phyloP scores from a whole-genome alignment of 2,329 filamentous ascomycete genomes.

The Teratosphaeria pseudoeucalypti region DNA sequence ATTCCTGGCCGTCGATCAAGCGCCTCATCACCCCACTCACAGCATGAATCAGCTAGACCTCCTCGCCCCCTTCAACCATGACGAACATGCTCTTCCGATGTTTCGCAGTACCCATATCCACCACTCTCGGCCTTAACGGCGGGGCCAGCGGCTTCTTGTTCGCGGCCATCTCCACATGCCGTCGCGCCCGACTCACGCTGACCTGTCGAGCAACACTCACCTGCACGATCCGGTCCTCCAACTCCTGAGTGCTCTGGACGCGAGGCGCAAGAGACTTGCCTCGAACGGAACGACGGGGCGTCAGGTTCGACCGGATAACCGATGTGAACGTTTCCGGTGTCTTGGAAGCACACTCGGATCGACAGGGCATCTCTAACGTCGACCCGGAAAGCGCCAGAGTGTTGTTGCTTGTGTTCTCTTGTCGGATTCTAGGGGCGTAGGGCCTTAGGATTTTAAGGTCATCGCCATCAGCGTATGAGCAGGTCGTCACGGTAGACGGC shows the following conservation, averaged over 20 bases:
- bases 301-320: neutral
- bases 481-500: slow-evolving; percentile 15
- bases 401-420: neutral
- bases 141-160: slow-evolving; percentile 12
- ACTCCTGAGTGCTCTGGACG: slow-evolving; percentile 15
- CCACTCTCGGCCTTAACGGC: slow-evolving; percentile 21
- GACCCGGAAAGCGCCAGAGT: slow-evolving; percentile 5
- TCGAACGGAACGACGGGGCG: neutral
- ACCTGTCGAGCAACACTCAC: slow-evolving; percentile 22
- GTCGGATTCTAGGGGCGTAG: neutral
- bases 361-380: slow-evolving; percentile 9
- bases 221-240: slow-evolving; percentile 20
- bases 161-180: slow-evolving; percentile 13
- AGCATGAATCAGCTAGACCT: slow-evolving; percentile 10
- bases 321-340: neutral
- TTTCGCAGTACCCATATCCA: slow-evolving; percentile 18
- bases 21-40: neutral
- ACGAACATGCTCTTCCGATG: slow-evolving; percentile 24
- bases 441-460: slow-evolving; percentile 3
- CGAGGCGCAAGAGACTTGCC: slow-evolving; percentile 8
- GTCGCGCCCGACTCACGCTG: slow-evolving; percentile 16
- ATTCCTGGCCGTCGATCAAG: neutral
- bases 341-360: neutral
- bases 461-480: slow-evolving; percentile 5
- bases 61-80: slow-evolving; percentile 5